Evolutionary conservation across 2,329 filamentous ascomycete species (phyloP), one percentile per base, ranked within the genome.

Genomic region (Macrophomina phaseolina): DNA sequence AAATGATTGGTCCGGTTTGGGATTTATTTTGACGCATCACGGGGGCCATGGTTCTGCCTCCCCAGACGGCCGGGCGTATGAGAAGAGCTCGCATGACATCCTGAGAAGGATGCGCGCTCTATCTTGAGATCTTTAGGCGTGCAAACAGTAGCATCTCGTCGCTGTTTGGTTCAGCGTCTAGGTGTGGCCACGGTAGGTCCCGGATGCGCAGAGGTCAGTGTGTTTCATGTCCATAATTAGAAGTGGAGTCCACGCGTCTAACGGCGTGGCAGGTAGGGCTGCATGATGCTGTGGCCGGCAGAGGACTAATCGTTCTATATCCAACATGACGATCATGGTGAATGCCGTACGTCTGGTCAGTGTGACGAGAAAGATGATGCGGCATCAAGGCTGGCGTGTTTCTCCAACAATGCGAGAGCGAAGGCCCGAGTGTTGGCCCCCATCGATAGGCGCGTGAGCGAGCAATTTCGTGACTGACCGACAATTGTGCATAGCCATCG

Each of bases 161-260:
- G 58, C 45, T 49, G 58, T 49, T 28, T 49, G 58, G 58, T 30
- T 45, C 9, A 32, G 23, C n/a, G 58, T 36, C 42, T 42, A 62
- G 46, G 38, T 62, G 58, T 62, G 58, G 42, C 42, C 1, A 49
- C 58, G 58, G 58, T 30, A 49, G 58, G 46, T 49, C 58, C 58
- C 58, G 58, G 32, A 62, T 18, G 58, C 58, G 58, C 58, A 62
- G 42, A 38, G 38, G 32, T 49, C 58, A 38, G 32, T 62, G 30
- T 49, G 58, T 62, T 62, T 62, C 58, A 62, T 36, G 58, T 62
- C 58, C 58, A 62, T 28, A 49, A 62, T 49, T 62, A 62, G 58
- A 62, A 49, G 58, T 49, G 42, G 30, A 62, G 58, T 36, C 58
- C 58, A 62, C 58, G 58, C 58, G 58, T 62, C 58, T 62, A 62